These are phyloP conservation scores for Umbilicus rupestris DNA, from an alignment of 164 flowering plant genomes.

Conservation along the genomic window DNA sequence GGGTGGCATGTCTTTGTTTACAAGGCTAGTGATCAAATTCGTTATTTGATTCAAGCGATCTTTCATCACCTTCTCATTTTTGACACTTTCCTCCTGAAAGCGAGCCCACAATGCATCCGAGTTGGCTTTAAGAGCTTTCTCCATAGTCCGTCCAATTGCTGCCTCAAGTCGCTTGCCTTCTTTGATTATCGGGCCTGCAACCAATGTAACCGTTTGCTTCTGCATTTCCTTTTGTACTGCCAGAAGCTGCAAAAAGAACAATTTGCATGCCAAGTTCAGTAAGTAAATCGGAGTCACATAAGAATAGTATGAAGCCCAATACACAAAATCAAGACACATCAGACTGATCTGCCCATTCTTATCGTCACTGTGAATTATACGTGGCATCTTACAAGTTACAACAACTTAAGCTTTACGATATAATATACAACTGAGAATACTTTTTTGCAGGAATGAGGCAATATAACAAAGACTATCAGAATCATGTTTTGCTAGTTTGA, in stretches of 20 bases:
- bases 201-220: conserved; percentile 42
- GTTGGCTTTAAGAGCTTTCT: conserved; percentile 59
- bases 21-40: conserved; percentile 36
- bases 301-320: background rate
- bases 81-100: conserved; percentile 63
- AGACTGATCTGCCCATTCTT: background rate
- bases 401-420: background rate
- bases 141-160: conserved; percentile 53
- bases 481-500: background rate
- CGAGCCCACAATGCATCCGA: conserved; percentile 84
- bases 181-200: conserved; percentile 54
- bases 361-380: background rate
- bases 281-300: background rate
- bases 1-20: conserved; percentile 62
- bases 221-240: conserved; percentile 66
- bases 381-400: too few relatives aligned
- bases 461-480: background rate
- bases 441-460: background rate
- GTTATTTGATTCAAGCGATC: conserved; percentile 58
- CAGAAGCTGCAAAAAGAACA: conserved; percentile 34
- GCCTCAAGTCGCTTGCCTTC: conserved; percentile 76
- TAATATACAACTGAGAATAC: background rate
- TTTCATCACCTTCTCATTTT: conserved; percentile 44
- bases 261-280: background rate
- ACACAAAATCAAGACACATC: background rate